A percentile compares a stretch with the other conserved stretches of the same genome.
Conservation (phyloP, 1,284 basidiomycete genomes). For the Puccinia triticina region DNA sequence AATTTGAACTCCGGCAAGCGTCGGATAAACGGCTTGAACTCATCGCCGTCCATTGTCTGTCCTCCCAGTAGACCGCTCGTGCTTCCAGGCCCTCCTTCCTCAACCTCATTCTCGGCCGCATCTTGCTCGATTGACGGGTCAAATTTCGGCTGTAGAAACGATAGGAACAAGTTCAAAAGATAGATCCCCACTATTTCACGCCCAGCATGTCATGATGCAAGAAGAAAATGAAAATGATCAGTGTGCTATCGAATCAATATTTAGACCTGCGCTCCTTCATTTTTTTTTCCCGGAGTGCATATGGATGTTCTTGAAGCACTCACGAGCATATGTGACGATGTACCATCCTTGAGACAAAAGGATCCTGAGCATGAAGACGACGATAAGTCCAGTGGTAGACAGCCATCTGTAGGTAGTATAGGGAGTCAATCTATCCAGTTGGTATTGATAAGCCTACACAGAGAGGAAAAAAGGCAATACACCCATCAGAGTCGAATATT, state of each 20-base stretch:
- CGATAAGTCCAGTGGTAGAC: slow-evolving; percentile 72
- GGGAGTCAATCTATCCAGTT: slow-evolving; percentile 88
- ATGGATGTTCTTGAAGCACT: slow-evolving; percentile 71
- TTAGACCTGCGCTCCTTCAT: not conserved
- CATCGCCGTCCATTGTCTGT: slow-evolving; percentile 70
- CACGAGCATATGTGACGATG: slow-evolving; percentile 59
- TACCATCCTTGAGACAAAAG: slow-evolving; percentile 74
- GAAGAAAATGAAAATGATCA: not conserved
- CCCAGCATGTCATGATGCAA: no score
- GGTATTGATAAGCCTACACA: slow-evolving; percentile 66
- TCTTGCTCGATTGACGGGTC: slow-evolving; percentile 94
- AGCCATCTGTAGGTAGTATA: slow-evolving; percentile 86
- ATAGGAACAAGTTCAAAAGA: slow-evolving; percentile 69
- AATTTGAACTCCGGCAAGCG: slow-evolving; percentile 95
- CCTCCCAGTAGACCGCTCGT: slow-evolving; percentile 55
- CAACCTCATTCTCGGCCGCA: slow-evolving; percentile 88
- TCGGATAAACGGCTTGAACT: slow-evolving; percentile 94
- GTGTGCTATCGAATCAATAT: not conserved
- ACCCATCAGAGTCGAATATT: not conserved
- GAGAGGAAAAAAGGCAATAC: not conserved
- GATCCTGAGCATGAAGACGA: slow-evolving; percentile 83
- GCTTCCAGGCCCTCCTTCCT: slow-evolving; percentile 75
- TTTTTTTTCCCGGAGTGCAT: slow-evolving; percentile 65
- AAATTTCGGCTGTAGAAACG: slow-evolving; percentile 89
- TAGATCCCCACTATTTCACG: slow-evolving; percentile 57